Evolutionary conservation across 495 filamentous ascomycete species (phyloP), one percentile per base, ranked within the genome.

Genomic region (Penicillium angulare): DNA sequence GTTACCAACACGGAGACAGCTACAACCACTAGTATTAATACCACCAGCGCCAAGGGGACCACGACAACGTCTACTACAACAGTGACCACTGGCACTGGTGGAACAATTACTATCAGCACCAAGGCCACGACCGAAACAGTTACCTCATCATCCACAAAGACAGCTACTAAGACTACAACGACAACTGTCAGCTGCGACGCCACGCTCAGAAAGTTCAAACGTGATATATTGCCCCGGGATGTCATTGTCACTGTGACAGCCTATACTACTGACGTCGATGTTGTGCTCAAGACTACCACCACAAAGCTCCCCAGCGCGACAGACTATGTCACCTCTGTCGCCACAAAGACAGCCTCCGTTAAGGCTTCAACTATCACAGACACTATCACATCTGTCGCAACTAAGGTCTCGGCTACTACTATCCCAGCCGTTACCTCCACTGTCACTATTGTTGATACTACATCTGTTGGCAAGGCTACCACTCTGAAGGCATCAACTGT

Each of bases 101-200:
- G 39, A 29, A 43, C 39, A 12, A 43, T 27, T n/a, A 50, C 48
- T 9, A 42, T 50, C 29, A 50, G 17, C 1, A 42, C 38, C 27
- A 50, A 50, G 48, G 48, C 39, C 7, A 50, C 48, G 6, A 50
- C 48, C 9, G 18, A 32, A 26, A 13, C 40, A 7, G 21, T 43
- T 24, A 50, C 48, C 23, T 50, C 48, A 3, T 43, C 48, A 5
- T 43, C 48, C 3, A 50, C 48, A 0, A 50, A 43, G 38, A 26
- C 39, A 15, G 21, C 38, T 20, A 32, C 17, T 20, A 50, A 50
- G 29, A 43, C 48, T 1, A 31, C 23, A 0, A 50, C 48, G 3
- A 50, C 48, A 35, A 50, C 48, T 0, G 4, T 50, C n/a, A 50
- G 48, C 48, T 50, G 48, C 8, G 48, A 43, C 17, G 20, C 38